These are phyloP conservation scores for Leishmania mexicana DNA, from an alignment of 208 protist species.

Conservation along the genomic window DNA sequence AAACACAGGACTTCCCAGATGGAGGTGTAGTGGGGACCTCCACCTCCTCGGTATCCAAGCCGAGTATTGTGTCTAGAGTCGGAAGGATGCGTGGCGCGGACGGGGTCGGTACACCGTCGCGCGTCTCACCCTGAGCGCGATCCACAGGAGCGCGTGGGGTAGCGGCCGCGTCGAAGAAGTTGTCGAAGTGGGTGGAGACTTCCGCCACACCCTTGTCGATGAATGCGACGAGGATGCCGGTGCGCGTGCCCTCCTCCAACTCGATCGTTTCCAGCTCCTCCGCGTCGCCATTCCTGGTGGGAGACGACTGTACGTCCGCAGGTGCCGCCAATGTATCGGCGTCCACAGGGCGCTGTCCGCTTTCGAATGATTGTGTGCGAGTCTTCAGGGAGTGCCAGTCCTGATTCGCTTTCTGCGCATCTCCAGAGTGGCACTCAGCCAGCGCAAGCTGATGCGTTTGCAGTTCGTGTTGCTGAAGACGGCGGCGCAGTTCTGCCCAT, in stretches of 20 bases:
- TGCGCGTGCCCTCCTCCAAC: conserved; percentile 39
- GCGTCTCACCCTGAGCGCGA: not conserved
- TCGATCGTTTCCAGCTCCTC: conserved; percentile 39
- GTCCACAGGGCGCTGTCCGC: not conserved
- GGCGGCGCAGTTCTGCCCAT: conserved; percentile 5
- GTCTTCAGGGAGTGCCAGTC: not conserved
- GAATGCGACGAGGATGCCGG: conserved; percentile 50
- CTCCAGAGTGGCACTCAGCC: not conserved
- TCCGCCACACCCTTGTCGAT: conserved; percentile 35
- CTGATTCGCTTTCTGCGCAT: no score
- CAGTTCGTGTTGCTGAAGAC: conserved; percentile 11
- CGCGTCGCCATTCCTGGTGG: not conserved
- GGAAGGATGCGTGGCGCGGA: not conserved
- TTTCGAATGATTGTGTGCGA: no score
- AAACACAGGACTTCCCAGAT: not conserved
- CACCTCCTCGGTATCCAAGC: not conserved
- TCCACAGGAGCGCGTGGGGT: not conserved
- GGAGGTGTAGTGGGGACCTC: not conserved
- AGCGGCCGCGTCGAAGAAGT: conserved; percentile 36
- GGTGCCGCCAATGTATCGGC: not conserved
- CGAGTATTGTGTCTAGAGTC: conserved; percentile 32
- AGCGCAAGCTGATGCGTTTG: not conserved
- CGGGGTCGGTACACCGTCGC: not conserved
- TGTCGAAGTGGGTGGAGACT: conserved; percentile 53
- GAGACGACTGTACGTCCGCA: not conserved